Percentiles rank a stretch among this genome's conserved stretches.
Conservation (phyloP, 1,284 basidiomycete species). For the Pterulicium gracile region DNA sequence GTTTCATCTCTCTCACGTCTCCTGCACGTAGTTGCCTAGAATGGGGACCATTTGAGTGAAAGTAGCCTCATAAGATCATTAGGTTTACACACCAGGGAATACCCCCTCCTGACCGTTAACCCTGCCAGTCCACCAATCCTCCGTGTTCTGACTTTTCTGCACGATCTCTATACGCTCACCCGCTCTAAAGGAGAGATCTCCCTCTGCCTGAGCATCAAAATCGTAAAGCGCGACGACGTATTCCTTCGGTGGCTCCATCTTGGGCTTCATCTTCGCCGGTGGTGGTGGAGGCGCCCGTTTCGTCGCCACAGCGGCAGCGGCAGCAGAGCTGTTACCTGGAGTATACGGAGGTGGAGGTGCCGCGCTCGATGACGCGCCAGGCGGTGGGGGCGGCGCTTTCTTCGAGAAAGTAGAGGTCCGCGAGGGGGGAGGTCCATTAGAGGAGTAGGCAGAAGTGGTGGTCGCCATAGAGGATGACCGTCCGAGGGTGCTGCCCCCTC, state of each 20-base stretch:
- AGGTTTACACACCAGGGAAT: conserved; percentile 72
- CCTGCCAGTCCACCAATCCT: conserved; percentile 98
- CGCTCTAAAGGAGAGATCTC: conserved; percentile 83
- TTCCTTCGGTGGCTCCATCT: conserved; percentile 42
- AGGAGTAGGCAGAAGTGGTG: conserved; percentile 26
- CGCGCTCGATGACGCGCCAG: conserved; percentile 21
- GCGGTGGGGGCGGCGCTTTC: conserved; percentile 34
- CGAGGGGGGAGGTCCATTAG: conserved; percentile 32
- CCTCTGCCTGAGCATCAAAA: conserved; percentile 87
- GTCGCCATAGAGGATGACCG: conserved; percentile 34
- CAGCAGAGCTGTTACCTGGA: conserved; percentile 25
- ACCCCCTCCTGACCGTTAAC: conserved; percentile 82
- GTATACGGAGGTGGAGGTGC: conserved; percentile 52
- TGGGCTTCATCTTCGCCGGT: conserved; percentile 78
- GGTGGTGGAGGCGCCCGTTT: conserved; percentile 85
- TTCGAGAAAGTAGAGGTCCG: conserved; percentile 34
- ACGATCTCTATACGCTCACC: conserved; percentile 95
- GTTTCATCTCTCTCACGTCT: too few relatives aligned
- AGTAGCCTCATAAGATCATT: not conserved
- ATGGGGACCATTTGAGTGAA: not conserved
- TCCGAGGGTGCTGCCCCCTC: conserved; percentile 22
- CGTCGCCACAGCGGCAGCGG: conserved; percentile 44
- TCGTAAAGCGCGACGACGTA: conserved; percentile 95
- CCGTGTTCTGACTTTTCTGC: conserved; percentile 72
- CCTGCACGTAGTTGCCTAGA: conserved; percentile 28